Evolutionary conservation across 192 early-diverging fungal species (phyloP), one percentile per base, ranked within the genome.

Genomic region (Backusella tuberculispora): DNA sequence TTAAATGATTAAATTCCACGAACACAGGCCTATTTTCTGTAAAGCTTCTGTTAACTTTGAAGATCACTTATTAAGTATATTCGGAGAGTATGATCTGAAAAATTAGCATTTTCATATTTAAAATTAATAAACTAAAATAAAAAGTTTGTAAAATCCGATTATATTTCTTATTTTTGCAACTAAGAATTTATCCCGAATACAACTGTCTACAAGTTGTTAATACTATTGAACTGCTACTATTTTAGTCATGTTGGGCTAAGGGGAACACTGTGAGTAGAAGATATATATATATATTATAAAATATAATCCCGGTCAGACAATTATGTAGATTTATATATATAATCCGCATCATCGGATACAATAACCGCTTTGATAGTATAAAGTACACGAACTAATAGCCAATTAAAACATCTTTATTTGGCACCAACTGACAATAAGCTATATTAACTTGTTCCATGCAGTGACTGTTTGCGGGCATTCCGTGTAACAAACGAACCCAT

Each of bases 371-470:
- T n/a, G 41, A 40, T 13, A 43, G 42, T 67, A 43, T 42, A 21
- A 43, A 43, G 40, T 19, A 67, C 38, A 42, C 38, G 21, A 67
- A 43, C 19, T 19, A 38, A 43, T 38, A 42, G 66, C 66, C 38
- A 43, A 67, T 40, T 10, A 67, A 19, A 43, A 67, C 41, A 13
- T 19, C 38, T 67, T 67, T 40, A 43, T 43, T 42, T 34, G 21
- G 41, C 66, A 67, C n/a, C n/a, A 10, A 67, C 19, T 67, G 21
- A 13, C 38, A 40, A 43, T 41, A 67, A 42, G 40, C 40, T 60
- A 24, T 60, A 60, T 26, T 19, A 60, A 60, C 26, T 60, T 60
- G 53, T 60, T 60, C 53, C 53, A 60, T 60, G 53, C 53, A 60
- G 66, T 67, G 66, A 67, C 66, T 40, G 66, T 40, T 42, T 21